Evolutionary conservation across 306 rosid species (phyloP).

Genomic region (Citrullus mucosospermus): DNA sequence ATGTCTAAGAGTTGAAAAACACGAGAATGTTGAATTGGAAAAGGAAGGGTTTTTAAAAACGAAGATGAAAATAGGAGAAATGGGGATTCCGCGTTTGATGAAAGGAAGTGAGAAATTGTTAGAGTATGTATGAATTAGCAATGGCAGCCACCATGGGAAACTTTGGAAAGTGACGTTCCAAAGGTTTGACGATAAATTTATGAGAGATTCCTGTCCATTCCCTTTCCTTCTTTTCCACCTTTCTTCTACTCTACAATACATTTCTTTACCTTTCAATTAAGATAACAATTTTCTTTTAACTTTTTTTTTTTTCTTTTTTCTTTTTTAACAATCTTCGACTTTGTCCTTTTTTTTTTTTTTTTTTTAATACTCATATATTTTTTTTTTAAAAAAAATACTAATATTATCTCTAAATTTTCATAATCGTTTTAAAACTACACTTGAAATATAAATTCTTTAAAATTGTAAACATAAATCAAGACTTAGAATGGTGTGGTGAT

Average conservation of each 20-base stretch:
- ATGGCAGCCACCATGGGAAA: not conserved
- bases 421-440: too few species aligned
- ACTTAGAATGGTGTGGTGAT: too few species aligned
- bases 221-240: not conserved
- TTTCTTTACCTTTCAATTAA: too few species aligned
- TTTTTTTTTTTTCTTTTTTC: too few species aligned
- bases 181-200: not conserved
- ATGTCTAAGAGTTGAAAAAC: not conserved
- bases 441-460: too few species aligned
- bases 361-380: too few species aligned
- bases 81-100: not conserved
- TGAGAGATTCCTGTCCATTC: not conserved
- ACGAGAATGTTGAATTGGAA: not conserved
- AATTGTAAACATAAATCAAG: too few species aligned
- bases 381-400: too few species aligned
- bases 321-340: too few species aligned
- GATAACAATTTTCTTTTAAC: too few species aligned
- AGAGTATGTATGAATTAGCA: not conserved
- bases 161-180: not conserved
- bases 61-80: not conserved
- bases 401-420: too few species aligned
- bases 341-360: too few species aligned
- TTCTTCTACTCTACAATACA: not conserved
- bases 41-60: not conserved
- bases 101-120: not conserved